phyloP scores from a whole-genome alignment of 257 asterid species.

The Euphrasia confusa region DNA sequence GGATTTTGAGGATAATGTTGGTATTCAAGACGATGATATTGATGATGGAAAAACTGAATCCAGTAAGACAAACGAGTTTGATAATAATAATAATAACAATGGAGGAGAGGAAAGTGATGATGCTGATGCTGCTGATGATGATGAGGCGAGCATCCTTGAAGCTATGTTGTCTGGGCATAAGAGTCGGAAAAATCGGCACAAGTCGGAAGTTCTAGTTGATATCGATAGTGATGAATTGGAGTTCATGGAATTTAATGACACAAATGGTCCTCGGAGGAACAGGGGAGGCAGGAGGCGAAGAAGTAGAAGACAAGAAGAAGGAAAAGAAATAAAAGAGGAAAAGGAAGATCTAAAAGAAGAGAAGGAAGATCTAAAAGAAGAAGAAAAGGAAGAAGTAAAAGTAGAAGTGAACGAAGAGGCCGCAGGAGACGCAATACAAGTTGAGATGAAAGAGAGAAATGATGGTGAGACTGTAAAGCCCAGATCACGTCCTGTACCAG shows the following conservation, averaged over 20 bases:
- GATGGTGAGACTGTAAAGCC: conserved; percentile 34
- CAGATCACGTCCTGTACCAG: conserved; percentile 36
- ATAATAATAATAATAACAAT: conserved; percentile 24
- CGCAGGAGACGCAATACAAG: conserved; percentile 21
- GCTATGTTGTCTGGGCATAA: conserved; percentile 68
- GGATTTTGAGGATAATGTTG: conserved; percentile 39
- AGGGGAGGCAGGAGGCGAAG: conserved; percentile 63
- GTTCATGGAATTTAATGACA: conserved; percentile 69
- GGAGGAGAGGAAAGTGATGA: conserved; percentile 31
- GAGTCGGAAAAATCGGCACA: conserved; percentile 39
- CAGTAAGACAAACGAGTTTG: conserved; percentile 28
- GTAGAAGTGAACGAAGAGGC: conserved; percentile 33
- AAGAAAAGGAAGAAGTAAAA: conserved; percentile 32
- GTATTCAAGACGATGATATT: conserved; percentile 36
- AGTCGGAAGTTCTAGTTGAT: conserved; percentile 37
- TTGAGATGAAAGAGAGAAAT: conserved; percentile 27
- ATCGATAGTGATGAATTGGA: conserved; percentile 53
- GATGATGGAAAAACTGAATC: conserved; percentile 38
- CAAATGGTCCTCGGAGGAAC: conserved; percentile 58
- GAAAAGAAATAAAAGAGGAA: conserved; percentile 30
- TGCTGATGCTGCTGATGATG: conserved; percentile 41
- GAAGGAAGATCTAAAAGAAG: conserved; percentile 26
- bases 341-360: conserved; percentile 26
- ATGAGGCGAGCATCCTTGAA: conserved; percentile 68
- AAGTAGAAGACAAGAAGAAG: conserved; percentile 42